These are phyloP conservation scores for Gossypium lobatum DNA, from an alignment of 441 rosid species.

Conservation along the genomic window DNA sequence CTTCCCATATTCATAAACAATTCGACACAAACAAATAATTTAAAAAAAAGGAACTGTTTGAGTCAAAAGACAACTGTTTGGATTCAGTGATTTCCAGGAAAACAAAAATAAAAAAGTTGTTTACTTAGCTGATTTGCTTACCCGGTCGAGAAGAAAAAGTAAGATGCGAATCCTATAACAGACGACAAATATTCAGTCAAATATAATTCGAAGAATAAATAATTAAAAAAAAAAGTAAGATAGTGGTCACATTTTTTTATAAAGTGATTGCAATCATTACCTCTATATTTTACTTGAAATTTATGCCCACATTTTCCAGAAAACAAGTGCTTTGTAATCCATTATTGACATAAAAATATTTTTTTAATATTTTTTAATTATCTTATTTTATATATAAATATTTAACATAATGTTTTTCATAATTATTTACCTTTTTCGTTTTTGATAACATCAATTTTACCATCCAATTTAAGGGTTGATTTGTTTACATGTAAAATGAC, in stretches of 20 bases:
- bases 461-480: no score
- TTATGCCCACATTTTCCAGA: conserved; percentile 21
- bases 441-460: no score
- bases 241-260: conserved; percentile 10
- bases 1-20: neutral
- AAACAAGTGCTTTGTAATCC: conserved; percentile 18
- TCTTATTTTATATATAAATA: no score
- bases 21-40: neutral
- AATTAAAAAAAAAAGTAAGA: neutral
- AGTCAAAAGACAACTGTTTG: neutral
- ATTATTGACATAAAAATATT: neutral
- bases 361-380: no score
- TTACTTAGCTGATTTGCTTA: neutral
- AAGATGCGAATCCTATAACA: conserved; percentile 12
- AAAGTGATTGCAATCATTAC: conserved; percentile 40
- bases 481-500: no score
- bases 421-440: no score
- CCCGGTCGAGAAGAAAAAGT: neutral
- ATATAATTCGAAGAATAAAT: neutral
- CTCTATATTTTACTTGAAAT: conserved; percentile 18
- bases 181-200: neutral
- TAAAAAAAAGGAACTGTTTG: neutral
- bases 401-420: no score
- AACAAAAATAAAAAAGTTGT: neutral
- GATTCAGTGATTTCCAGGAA: neutral